Base-by-base conservation (phyloP, 2,329 filamentous ascomycete genomes). In the Bipolaris cookei region DNA sequence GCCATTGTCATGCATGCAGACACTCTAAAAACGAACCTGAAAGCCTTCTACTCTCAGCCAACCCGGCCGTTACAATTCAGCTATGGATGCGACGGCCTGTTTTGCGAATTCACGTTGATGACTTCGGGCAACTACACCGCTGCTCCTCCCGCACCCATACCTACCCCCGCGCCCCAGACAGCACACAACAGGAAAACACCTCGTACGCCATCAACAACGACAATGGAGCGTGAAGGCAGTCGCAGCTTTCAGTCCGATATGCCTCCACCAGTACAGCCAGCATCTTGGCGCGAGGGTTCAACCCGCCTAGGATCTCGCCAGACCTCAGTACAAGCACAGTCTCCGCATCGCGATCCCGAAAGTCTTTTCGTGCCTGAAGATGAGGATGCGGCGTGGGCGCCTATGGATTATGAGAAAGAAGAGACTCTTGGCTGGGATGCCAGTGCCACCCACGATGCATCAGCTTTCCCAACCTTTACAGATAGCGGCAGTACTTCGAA, bases 21-120 rank as follows among this genome's bases (percentile, higher is more conserved):
- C 21, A 86, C 87, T 21, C 83, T 88, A 5, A 86, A 86, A 50
- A 86, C 85, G n/a, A 83, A 84, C 43, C 80, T 93, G 13, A 84
- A 83, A 14, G 88, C 89, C 11, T 81, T 82, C 51, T 93, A 92
- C 75, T 92, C 90, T 1, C 79, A 84, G 23, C 90, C 90, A 3
- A 85, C 86, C 14, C 84, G 85, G 14, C 90, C 90, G 1, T 84
- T 94, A 70, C 88, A 91, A 67, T 83, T 94, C 57, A 85, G 82
- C 42, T 94, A 94, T 68, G 82, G 84, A 21, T 83, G 84, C 39
- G 87, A 89, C 56, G 89, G 88, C 32, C 81, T 93, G 30, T 78
- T 85, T 35, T 91, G 88, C 74, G 88, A 93, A 63, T 93, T 92
- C 66, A 89, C 92, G 41, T 83, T 94, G 58, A 93, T 92, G 90